These are phyloP conservation scores for Agaricus sinodeliciosus DNA, from an alignment of 768 basidiomycete genomes.

Conservation along the genomic window DNA sequence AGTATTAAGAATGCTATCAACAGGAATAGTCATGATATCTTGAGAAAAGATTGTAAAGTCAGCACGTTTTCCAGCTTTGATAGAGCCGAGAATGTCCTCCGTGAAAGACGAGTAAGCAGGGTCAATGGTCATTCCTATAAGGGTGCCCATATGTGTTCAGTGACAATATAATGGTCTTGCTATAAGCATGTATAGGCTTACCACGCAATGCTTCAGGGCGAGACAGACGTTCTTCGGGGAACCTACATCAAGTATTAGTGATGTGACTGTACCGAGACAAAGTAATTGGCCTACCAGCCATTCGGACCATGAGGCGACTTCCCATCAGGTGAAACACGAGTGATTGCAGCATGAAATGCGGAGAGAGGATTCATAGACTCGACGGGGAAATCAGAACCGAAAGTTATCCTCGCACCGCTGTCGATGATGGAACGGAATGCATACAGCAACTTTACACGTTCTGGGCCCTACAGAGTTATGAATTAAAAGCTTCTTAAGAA, in stretches of 20 bases:
- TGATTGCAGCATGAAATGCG: slow-evolving; percentile 85
- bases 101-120: slow-evolving; percentile 85
- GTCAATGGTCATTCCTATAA: slow-evolving; percentile 77
- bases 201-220: slow-evolving; percentile 74
- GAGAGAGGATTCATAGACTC: slow-evolving; percentile 80
- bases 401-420: slow-evolving; percentile 58
- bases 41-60: slow-evolving; percentile 82
- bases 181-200: slow-evolving; percentile 14
- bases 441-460: slow-evolving; percentile 80
- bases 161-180: not conserved
- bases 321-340: slow-evolving; percentile 63
- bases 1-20: slow-evolving; percentile 54
- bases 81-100: slow-evolving; percentile 66
- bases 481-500: not conserved
- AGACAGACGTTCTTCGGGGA: slow-evolving; percentile 72
- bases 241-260: slow-evolving; percentile 39
- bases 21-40: slow-evolving; percentile 69
- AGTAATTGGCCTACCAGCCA: slow-evolving; percentile 61
- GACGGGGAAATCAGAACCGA: slow-evolving; percentile 90
- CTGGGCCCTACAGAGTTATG: slow-evolving; percentile 50
- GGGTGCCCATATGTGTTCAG: not conserved
- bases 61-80: slow-evolving; percentile 72
- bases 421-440: slow-evolving; percentile 75
- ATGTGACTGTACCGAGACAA: not conserved
- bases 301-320: slow-evolving; percentile 73